Conservation (phyloP, 148 eudicot genomes). For the Chenopodium berlandieri region DNA sequence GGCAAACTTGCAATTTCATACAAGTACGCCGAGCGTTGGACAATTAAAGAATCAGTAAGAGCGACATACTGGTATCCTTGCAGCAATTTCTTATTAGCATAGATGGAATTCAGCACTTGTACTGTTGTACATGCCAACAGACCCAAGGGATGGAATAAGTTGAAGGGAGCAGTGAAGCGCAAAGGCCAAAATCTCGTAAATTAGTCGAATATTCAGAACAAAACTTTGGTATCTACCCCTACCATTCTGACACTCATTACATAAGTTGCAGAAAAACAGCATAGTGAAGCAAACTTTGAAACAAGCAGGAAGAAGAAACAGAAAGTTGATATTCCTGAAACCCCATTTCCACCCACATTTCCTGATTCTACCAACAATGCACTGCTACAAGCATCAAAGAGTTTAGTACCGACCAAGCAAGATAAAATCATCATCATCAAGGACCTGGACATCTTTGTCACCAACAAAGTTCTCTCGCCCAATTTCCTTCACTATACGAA, state of each 20-base stretch:
- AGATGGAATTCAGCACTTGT: background rate
- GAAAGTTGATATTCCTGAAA: background rate
- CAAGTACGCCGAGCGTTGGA: no score
- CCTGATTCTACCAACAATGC: background rate
- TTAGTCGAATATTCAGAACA: background rate
- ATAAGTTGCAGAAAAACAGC: constrained; percentile 7
- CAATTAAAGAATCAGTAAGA: background rate
- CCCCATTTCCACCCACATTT: background rate
- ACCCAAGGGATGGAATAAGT: background rate
- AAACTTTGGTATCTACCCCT: background rate
- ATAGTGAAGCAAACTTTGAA: background rate
- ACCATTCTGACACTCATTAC: constrained; percentile 2
- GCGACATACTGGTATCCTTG: constrained; percentile 8
- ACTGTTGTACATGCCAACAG: background rate
- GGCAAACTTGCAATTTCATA: background rate
- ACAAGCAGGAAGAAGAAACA: constrained; percentile 3
- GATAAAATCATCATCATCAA: constrained; percentile 69
- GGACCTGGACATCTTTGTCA: constrained; percentile 53
- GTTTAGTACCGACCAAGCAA: constrained; percentile 63
- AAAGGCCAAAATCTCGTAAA: background rate
- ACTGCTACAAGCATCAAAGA: background rate
- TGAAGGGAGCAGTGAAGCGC: background rate
- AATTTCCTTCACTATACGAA: constrained; percentile 58
- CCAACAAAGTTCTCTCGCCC: constrained; percentile 84
- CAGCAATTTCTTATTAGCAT: constrained; percentile 9